Conservation (phyloP, 768 basidiomycete species). For the Hebeloma cylindrosporum region DNA sequence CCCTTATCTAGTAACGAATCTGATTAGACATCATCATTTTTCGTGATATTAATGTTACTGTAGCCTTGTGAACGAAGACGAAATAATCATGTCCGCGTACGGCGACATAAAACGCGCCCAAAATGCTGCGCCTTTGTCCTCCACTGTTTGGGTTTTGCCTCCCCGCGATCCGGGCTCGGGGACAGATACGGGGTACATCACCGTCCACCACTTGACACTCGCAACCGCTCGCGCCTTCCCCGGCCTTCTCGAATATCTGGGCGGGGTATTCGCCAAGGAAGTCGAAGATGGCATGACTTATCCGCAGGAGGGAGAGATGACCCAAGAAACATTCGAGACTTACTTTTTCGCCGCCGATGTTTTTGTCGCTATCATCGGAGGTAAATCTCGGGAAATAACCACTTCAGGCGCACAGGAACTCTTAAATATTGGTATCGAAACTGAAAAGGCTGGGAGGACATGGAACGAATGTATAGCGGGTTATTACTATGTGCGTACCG, state of each 20-base stretch:
- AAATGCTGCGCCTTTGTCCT: conserved; percentile 35
- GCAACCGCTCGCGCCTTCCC: conserved; percentile 36
- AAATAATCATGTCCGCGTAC: conserved; percentile 65
- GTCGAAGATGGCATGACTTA: conserved; percentile 79
- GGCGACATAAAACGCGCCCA: conserved; percentile 49
- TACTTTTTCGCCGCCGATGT: conserved; percentile 83
- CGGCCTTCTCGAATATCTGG: conserved; percentile 62
- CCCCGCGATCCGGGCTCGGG: conserved; percentile 16
- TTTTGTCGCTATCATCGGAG: conserved; percentile 57
- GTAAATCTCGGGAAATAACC: conserved; percentile 14
- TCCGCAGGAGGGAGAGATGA: conserved; percentile 71
- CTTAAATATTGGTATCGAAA: conserved; percentile 34
- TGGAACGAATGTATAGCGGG: conserved; percentile 78
- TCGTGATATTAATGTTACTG: too few relatives aligned
- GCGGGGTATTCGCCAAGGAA: conserved; percentile 63
- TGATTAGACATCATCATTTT: neutral
- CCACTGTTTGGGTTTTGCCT: conserved; percentile 47
- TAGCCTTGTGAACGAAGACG: conserved; percentile 1
- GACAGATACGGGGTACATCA: conserved; percentile 28
- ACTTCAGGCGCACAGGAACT: conserved; percentile 16
- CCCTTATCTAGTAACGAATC: conserved; percentile 1
- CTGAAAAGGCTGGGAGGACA: conserved; percentile 44
- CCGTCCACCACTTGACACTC: conserved; percentile 54
- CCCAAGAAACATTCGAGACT: conserved; percentile 56
- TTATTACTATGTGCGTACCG: conserved; percentile 63